These are phyloP conservation scores for Deinandra increscens DNA, from an alignment of 129 eudicot species.

Conservation along the genomic window DNA sequence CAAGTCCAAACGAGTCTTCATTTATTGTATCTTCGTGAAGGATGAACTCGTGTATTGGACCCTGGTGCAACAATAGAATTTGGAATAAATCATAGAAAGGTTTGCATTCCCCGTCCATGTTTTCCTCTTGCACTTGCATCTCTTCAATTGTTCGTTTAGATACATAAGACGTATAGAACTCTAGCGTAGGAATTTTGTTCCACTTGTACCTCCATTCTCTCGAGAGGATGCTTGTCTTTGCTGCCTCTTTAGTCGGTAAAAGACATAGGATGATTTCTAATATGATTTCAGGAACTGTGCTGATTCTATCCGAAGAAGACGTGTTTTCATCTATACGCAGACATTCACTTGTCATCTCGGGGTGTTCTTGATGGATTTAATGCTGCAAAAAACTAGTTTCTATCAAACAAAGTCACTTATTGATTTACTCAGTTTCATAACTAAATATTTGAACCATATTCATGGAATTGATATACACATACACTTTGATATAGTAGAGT, in stretches of 20 bases:
- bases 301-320: not conserved
- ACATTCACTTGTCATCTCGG: not conserved
- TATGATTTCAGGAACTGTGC: not conserved
- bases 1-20: not conserved
- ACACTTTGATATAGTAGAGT: too few relatives aligned
- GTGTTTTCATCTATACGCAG: too few relatives aligned
- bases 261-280: not conserved
- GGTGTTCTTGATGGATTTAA: not conserved
- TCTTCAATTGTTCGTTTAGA: not conserved
- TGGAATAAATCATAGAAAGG: constrained; percentile 3
- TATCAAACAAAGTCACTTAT: not conserved
- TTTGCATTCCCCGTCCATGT: not conserved
- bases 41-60: constrained; percentile 5
- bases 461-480: too few relatives aligned
- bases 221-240: not conserved
- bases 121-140: too few relatives aligned
- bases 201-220: constrained; percentile 6
- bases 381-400: not conserved
- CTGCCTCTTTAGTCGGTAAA: not conserved
- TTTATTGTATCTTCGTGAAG: not conserved
- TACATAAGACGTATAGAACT: not conserved
- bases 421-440: too few relatives aligned
- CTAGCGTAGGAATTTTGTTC: not conserved
- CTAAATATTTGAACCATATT: too few relatives aligned
- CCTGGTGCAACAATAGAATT: constrained; percentile 1